Evolutionary conservation across 2,329 filamentous ascomycete species (phyloP), one percentile per base, ranked within the genome.

Genomic region (Curvularia spicifera): DNA sequence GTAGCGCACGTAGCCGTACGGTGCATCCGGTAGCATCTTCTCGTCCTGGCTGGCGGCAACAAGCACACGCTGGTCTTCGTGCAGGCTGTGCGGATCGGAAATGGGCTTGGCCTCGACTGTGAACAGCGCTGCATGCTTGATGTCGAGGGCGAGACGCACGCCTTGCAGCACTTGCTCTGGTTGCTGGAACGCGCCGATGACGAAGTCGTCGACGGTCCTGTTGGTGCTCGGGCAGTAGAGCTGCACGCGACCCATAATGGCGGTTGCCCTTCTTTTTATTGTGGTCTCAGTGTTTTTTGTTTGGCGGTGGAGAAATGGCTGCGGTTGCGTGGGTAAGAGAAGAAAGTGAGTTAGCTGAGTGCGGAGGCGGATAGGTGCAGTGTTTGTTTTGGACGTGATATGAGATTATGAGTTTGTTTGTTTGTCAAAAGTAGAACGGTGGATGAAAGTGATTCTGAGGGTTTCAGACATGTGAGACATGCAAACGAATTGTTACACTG

Each of bases 81-180:
- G 56, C 1, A 65, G 51, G 10, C 42, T n/a, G 3, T 60, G 39
- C 5, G 59, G 50, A 10, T 61, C 59, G 29, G 40, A 50, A 13
- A 65, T 56, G 0, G 18, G 45, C n/a, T 52, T 59, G 3, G 60
- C 63, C 3, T 63, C 60, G 5, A 33, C 15, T 0, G 60, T 65
- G 35, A 63, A 63, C 1, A 65, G 46, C 1, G 51, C 51, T 1
- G 60, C 63, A 9, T 63, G 53, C 9, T 56, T 50, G 48, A 61
- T 45, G 8, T 55, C 35, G 8, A 65, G 42, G 1, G 57, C 56
- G 1, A 63, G 49, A 9, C 63, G 58, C 24, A 65, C 56, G 24
- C 60, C 58, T 42, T 57, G 57, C 4, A 63, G 31, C 0, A 63
- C 56, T n/a, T 65, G 63, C 22, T 65, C 56, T 28, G 52, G 48